Conservation (phyloP, 1,139 yeast species). For the Taphrina deformans region DNA sequence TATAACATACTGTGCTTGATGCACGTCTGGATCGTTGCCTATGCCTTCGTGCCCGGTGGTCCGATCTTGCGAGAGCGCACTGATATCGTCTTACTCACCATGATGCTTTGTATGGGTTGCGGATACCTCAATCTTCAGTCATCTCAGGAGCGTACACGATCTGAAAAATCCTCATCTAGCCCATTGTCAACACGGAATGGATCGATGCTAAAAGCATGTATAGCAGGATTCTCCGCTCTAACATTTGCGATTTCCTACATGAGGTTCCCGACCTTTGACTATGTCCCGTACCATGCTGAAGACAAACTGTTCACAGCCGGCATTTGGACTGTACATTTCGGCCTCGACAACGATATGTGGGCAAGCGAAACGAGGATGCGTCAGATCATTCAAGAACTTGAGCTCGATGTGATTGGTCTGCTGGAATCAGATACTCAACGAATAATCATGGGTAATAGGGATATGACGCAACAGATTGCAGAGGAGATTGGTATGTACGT, state of each 20-base stretch:
- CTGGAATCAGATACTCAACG: conserved; percentile 93
- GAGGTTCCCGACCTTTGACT: conserved; percentile 60
- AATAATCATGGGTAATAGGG: conserved; percentile 91
- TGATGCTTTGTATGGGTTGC: conserved; percentile 53
- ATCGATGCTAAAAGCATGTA: conserved; percentile 42
- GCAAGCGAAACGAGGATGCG: conserved; percentile 89
- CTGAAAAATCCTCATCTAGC: not conserved
- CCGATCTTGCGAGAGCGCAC: conserved; percentile 82
- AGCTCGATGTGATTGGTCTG: conserved; percentile 85
- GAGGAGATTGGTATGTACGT: conserved; percentile 93
- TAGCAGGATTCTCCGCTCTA: conserved; percentile 40
- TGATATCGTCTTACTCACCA: conserved; percentile 62
- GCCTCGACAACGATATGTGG: conserved; percentile 98
- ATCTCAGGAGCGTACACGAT: conserved; percentile 17
- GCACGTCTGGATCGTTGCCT: conserved; percentile 96
- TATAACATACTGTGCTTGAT: conserved; percentile 63
- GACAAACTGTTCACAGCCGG: conserved; percentile 84
- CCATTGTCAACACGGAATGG: too few species aligned
- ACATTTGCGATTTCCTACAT: conserved; percentile 51
- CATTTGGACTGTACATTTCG: conserved; percentile 97
- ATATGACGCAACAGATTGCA: conserved; percentile 84
- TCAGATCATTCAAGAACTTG: conserved; percentile 76
- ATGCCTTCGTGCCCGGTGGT: conserved; percentile 97
- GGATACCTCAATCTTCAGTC: conserved; percentile 42
- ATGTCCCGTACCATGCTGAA: conserved; percentile 74